Base-by-base conservation (phyloP, 2,329 filamentous ascomycete genomes). In the Monilinia aucupariae region DNA sequence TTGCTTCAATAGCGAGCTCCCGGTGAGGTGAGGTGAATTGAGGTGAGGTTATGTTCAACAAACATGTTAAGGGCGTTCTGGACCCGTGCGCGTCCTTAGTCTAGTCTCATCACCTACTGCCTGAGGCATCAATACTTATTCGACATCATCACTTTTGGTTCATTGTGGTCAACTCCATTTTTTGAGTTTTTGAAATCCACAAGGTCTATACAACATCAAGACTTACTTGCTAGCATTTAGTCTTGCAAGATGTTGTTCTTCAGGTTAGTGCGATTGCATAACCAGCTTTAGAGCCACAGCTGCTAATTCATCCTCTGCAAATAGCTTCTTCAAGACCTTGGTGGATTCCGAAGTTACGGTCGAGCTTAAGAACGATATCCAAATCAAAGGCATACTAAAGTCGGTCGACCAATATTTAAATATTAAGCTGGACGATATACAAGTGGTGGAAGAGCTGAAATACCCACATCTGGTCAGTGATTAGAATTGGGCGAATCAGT, bases 311-410 rank as follows among this genome's bases (percentile, higher is more conserved):
- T 34, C 30, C n/a, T 25, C 41, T 20, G 34, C 41, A 30, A 47
- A 65, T 74, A 94, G 90, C 80, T 97, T 97, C 81, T 97, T 97
- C 86, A 97, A 97, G 78, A 97, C 93, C 61, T 89, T 97, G 73
- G 96, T 97, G 76, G 94, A 97, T 81, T 89, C 94, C 71, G 88
- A 96, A 81, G 92, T 99, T 74, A 97, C 92, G 53, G 92, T 99
- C 75, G 94, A 99, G 81, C 90, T 99, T 76, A 99, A 99, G 80
- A 99, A 99, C 77, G 94, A 99, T 79, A 96, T 99, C 71, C 92
- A 92, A 75, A 96, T 99, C 76, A 90, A 91, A 72, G 94, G 94
- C 69, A 96, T 88, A 43, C 83, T 99, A 69, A 99, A 97, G 82
- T 96, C 90, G 74, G 93, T 99, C 69, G 94, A 99, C 76, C 94